Evolutionary conservation across 2,329 filamentous ascomycete species (phyloP).

Genomic region (Nigrospora sphaerica): DNA sequence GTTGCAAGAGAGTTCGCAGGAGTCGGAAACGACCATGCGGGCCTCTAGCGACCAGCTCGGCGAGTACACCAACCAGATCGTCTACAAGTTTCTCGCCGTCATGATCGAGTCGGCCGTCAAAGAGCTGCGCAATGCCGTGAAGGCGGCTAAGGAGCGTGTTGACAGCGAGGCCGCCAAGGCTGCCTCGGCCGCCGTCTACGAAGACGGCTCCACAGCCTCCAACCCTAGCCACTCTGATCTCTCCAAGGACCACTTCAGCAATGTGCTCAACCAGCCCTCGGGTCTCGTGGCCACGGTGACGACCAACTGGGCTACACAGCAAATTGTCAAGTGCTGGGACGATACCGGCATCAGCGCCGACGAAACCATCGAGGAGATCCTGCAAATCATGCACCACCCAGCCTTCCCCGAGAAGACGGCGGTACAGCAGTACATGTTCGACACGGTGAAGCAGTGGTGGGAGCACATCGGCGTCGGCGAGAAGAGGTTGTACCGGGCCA

Average conservation of each 20-base stretch:
- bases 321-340: conserved; percentile 64
- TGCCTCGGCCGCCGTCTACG: conserved; percentile 16
- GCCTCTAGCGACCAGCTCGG: conserved; percentile 16
- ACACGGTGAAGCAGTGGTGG: conserved; percentile 55
- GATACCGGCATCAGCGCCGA: conserved; percentile 55
- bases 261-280: conserved; percentile 48
- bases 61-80: conserved; percentile 20
- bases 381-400: conserved; percentile 62
- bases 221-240: conserved; percentile 53
- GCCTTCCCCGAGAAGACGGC: conserved; percentile 42
- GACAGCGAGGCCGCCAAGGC: conserved; percentile 21
- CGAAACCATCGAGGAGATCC: conserved; percentile 54
- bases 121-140: conserved; percentile 20
- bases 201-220: conserved; percentile 29
- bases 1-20: conserved; percentile 18
- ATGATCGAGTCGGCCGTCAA: conserved; percentile 22
- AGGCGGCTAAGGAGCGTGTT: conserved; percentile 20
- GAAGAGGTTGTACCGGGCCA: conserved; percentile 11
- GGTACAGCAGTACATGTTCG: conserved; percentile 61
- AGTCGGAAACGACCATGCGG: conserved; percentile 11
- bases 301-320: conserved; percentile 59
- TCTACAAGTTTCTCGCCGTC: conserved; percentile 18
- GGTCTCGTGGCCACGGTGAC: conserved; percentile 50
- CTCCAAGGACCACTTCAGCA: conserved; percentile 54
- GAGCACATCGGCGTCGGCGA: conserved; percentile 9